Conservation (phyloP, 208 protist genomes). For the Trypanosomatidae sp. region DNA sequence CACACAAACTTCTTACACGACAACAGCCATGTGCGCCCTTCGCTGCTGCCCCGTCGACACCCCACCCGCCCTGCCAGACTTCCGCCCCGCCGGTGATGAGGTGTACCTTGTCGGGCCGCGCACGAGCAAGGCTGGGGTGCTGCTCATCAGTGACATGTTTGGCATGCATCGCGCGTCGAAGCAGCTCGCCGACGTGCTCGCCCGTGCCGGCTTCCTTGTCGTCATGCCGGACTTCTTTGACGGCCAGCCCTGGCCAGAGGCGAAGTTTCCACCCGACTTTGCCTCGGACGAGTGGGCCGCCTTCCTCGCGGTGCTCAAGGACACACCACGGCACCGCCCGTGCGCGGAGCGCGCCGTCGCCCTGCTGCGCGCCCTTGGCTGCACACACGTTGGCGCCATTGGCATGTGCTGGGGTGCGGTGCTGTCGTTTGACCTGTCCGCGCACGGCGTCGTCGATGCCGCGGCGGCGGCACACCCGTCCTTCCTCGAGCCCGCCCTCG, state of each 20-base stretch:
- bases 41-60: conserved; percentile 37
- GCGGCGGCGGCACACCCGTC: conserved; percentile 22
- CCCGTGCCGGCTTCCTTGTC: conserved; percentile 24
- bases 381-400: conserved; percentile 16
- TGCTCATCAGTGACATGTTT: conserved; percentile 43
- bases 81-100: conserved; percentile 11
- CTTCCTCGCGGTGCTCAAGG: conserved; percentile 6
- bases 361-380: conserved; percentile 22
- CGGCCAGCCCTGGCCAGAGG: conserved; percentile 10
- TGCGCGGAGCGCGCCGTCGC: conserved; percentile 12
- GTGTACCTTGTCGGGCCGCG: conserved; percentile 26
- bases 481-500: conserved; percentile 3
- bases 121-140: conserved; percentile 20
- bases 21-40: background rate
- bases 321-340: conserved; percentile 9
- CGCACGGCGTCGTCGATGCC: conserved; percentile 12
- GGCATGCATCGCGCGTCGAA: conserved; percentile 30
- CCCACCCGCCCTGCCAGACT: conserved; percentile 3
- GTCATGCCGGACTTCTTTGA: conserved; percentile 49
- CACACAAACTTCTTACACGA: background rate
- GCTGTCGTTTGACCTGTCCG: conserved; percentile 11
- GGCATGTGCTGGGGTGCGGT: conserved; percentile 49
- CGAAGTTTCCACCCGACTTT: conserved; percentile 16
- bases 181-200: conserved; percentile 23
- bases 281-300: conserved; percentile 12